Conservation (phyloP, 1,284 basidiomycete species). For the Schizopora paradoxa region DNA sequence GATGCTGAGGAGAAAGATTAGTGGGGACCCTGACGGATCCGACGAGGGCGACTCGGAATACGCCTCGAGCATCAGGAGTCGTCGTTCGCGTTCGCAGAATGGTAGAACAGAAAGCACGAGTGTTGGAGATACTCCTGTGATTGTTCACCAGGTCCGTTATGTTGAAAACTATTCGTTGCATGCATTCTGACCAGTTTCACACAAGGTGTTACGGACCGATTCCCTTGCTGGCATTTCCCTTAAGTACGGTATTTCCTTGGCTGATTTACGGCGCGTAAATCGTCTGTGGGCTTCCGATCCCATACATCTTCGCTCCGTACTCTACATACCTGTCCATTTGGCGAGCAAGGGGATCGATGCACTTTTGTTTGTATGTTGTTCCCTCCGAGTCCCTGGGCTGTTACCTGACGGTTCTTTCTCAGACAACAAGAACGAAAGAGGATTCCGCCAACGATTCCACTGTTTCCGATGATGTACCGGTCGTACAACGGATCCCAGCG, state of each 20-base stretch:
- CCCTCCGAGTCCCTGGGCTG: not conserved
- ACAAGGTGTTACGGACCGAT: slow-evolving; percentile 65
- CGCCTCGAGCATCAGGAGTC: not conserved
- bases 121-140: slow-evolving; percentile 12
- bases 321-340: slow-evolving; percentile 69
- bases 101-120: too few relatives aligned
- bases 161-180: not conserved
- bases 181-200: not conserved
- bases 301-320: slow-evolving; percentile 76
- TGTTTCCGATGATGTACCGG: slow-evolving; percentile 22
- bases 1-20: not conserved
- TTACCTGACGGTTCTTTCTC: not conserved
- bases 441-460: slow-evolving; percentile 28
- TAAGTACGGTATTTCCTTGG: slow-evolving; percentile 78
- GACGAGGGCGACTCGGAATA: not conserved
- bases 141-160: slow-evolving; percentile 15
- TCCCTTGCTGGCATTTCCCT: slow-evolving; percentile 82
- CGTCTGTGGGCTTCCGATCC: slow-evolving; percentile 88
- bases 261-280: slow-evolving; percentile 80
- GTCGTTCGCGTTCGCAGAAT: not conserved
- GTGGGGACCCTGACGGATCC: not conserved
- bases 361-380: slow-evolving; percentile 2
- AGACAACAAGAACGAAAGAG: slow-evolving; percentile 14
- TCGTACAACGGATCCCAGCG: slow-evolving; percentile 45
- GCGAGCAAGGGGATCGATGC: slow-evolving; percentile 25